Conservation (phyloP, 495 filamentous ascomycete species). For the Aspergillus homomorphus region DNA sequence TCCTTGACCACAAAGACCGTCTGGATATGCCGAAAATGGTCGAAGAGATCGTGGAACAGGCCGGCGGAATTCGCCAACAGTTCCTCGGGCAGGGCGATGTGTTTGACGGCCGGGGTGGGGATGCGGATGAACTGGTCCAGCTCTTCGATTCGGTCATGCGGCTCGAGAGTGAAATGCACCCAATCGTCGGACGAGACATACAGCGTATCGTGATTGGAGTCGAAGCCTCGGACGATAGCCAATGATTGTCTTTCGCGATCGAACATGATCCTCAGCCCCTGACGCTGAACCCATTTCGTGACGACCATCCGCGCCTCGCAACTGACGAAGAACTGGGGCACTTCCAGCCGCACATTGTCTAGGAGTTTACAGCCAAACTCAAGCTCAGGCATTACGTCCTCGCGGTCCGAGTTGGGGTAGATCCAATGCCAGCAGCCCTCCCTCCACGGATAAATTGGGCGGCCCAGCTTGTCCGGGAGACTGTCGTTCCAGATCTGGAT, state of each 20-base stretch:
- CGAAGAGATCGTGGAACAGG: neutral
- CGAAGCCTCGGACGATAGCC: neutral
- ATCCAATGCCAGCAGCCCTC: too few relatives aligned
- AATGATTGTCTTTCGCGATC: neutral
- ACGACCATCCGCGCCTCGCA: too few relatives aligned
- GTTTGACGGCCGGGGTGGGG: neutral
- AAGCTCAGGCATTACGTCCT: too few relatives aligned
- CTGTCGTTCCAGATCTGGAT: neutral
- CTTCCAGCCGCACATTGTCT: too few relatives aligned
- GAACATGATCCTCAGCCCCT: neutral
- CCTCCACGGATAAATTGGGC: too few relatives aligned
- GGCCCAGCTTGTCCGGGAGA: neutral
- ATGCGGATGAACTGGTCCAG: neutral
- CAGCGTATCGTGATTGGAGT: neutral
- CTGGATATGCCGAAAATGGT: neutral
- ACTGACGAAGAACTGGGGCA: too few relatives aligned
- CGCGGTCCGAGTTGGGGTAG: too few relatives aligned
- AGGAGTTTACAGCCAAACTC: too few relatives aligned
- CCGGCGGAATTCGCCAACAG: neutral
- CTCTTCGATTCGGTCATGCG: neutral
- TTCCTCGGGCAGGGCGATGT: neutral
- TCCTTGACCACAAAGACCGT: neutral
- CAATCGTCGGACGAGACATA: neutral
- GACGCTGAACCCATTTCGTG: too few relatives aligned
- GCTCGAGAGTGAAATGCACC: neutral